Base-by-base conservation (phyloP, 441 rosid genomes). In the Brassica hybrid region DNA sequence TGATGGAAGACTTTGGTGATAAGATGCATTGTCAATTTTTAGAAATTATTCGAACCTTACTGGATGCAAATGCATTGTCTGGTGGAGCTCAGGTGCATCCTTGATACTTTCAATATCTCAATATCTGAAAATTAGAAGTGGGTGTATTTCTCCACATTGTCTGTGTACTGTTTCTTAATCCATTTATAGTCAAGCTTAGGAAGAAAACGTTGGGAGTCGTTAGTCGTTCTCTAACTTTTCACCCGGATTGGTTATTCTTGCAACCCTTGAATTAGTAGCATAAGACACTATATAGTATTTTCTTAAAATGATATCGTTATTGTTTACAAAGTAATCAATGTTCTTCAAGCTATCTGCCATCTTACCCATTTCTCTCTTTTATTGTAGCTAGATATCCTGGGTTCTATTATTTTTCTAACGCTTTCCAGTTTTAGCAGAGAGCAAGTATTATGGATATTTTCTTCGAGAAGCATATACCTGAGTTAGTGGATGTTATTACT, bases 11-110 rank as follows among this genome's bases (percentile, higher is more conserved):
- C 81, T 94, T 94, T 77, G 98, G 94, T 71, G 97, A 88, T 48
- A 93, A 89, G 84, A 92, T 96, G 98, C 94, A 96, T 67, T 96
- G 98, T 87, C 98, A 94, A 72, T 96, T 96, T 85, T 89, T 92
- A 58, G 99, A 96, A 85, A 96, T 96, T 85, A 91, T 96, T 72
- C 96, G 98, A 41, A 94, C 93, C 87, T 88, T 96, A 80, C 87
- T 96, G 83, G 99, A 96, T 85, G 87, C 98, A 18, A 86, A 86
- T 79, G 84, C 95, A 67, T 74, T 90, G 75, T 82, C 97, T 52
- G 73, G 77, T 71, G 99, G 98, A 80, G 86, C 91, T 64, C 98
- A 94, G 98, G 98, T 96, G 62, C 83, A 68, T 75, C 43, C 69
- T 80, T 69, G 19, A 75, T 63, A 54, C 64, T 58, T 65, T 11